Evolutionary conservation across 108 stramenopile genomes (phyloP).

Genomic region (Cyclotella baltica): DNA sequence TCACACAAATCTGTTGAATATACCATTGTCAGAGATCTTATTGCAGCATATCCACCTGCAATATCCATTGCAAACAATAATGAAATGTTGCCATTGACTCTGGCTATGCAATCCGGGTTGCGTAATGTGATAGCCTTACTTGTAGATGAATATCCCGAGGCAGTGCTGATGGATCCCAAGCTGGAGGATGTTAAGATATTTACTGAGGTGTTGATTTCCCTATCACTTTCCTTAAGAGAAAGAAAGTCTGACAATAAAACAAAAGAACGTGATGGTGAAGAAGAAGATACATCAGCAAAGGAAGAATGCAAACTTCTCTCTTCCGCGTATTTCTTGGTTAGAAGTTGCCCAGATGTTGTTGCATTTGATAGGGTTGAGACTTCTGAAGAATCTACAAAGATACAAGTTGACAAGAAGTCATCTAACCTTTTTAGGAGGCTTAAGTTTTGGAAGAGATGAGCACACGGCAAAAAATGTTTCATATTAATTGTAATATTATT

Average conservation of each 20-base stretch:
- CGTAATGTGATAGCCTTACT: slow-evolving; percentile 9
- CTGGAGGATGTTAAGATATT: slow-evolving; percentile 34
- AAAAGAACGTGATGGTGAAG: not conserved
- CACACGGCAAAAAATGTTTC: too few species aligned
- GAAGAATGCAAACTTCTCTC: slow-evolving; percentile 7
- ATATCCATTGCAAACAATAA: slow-evolving; percentile 18
- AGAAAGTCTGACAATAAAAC: too few species aligned
- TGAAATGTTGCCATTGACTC: slow-evolving; percentile 21
- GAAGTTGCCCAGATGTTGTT: slow-evolving; percentile 21
- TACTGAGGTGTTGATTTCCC: slow-evolving; percentile 16
- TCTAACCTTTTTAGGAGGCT: not conserved
- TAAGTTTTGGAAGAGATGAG: not conserved
- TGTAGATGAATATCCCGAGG: slow-evolving; percentile 24
- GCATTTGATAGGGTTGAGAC: not conserved
- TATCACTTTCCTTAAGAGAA: slow-evolving; percentile 7
- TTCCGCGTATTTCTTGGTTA: slow-evolving; percentile 19
- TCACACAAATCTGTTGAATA: not conserved
- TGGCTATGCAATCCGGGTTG: slow-evolving; percentile 43
- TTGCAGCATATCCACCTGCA: slow-evolving; percentile 7
- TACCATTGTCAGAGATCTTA: slow-evolving; percentile 1
- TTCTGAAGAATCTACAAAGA: not conserved
- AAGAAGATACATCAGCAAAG: not conserved
- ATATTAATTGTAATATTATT: too few species aligned
- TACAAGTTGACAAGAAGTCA: slow-evolving; percentile 3
- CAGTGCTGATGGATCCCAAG: slow-evolving; percentile 27